These are phyloP conservation scores for Theobroma cacao DNA, from an alignment of 345 rosid genomes.

Conservation along the genomic window DNA sequence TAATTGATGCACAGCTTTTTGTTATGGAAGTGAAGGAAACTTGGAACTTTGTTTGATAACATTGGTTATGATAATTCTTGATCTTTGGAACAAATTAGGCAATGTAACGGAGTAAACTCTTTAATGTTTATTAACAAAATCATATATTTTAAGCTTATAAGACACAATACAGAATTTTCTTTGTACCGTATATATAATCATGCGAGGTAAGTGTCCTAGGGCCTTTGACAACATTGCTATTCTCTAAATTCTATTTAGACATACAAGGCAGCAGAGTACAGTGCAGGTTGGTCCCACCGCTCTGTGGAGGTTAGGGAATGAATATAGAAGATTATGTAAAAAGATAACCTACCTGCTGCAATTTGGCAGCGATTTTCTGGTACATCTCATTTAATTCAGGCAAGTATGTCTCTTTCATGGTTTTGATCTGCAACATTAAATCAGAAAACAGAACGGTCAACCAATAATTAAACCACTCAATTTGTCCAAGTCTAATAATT, in stretches of 20 bases:
- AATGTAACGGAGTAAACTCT: no score
- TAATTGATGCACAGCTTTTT: no score
- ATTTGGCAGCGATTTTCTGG: slow-evolving; percentile 26
- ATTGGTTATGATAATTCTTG: no score
- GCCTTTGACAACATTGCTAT: no score
- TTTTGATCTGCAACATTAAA: slow-evolving; percentile 28
- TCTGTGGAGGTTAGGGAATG: not conserved
- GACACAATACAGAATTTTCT: no score
- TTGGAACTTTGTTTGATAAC: no score
- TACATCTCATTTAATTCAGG: slow-evolving; percentile 30
- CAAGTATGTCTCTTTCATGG: slow-evolving; percentile 27
- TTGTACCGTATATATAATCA: no score
- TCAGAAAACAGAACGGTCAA: not conserved
- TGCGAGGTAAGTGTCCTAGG: no score
- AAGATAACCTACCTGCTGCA: slow-evolving; percentile 33
- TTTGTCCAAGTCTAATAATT: not conserved
- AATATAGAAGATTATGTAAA: not conserved
- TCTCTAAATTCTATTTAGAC: not conserved
- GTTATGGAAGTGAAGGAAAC: no score
- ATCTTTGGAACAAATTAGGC: no score
- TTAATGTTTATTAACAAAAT: no score
- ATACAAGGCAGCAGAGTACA: not conserved
- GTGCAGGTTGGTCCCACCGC: not conserved
- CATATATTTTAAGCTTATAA: no score
- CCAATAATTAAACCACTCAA: not conserved